Evolutionary conservation across 257 asterid species (phyloP), one percentile per base, ranked within the genome.

Genomic region (Handroanthus guayacan): DNA sequence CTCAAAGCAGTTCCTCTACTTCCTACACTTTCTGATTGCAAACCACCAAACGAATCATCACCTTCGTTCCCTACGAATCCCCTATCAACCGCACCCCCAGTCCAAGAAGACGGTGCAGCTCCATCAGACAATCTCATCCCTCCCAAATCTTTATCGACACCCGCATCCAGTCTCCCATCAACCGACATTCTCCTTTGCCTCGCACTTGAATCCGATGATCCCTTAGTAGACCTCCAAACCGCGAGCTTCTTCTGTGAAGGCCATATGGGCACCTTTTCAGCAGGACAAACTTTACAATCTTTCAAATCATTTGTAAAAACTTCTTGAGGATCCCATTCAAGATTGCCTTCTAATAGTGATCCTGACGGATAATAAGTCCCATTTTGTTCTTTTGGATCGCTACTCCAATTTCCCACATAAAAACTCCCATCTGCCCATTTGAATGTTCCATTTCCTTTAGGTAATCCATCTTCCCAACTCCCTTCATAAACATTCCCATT

Each of bases 241-340:
- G 98, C 97, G 4, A 95, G 85, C 87, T 87, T 92, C 82, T 92
- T 89, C 50, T 95, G 94, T 0, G 99, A 91, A 5, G 99, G 99
- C 90, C 92, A 87, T 20, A 92, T 74, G 0, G 94, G 87, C 20
- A 94, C 82, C 69, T 84, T 90, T 75, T 94, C 97, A 10, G 75
- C 71, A 0, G 91, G 93, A 34, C 88, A 83, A 5, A 95, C 80
- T 48, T 58, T 82, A 55, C 95, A 89, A 3, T 88, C 94, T 60
- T 81, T 87, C 86, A 95, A 77, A 62, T 92, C 92, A 13, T 65
- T 81, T 12, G 66, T 66, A 20, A 79, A 92, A 9, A 94, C 90
- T 10, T 90, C 87, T 13, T 86, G 92, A 66, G 96, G 97, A 64
- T 92, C 96, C 97, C 97, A 92, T 9, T 92, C 94, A 3, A 84